phyloP scores from a whole-genome alignment of 495 filamentous ascomycete species.

The Penicillium daleae region DNA sequence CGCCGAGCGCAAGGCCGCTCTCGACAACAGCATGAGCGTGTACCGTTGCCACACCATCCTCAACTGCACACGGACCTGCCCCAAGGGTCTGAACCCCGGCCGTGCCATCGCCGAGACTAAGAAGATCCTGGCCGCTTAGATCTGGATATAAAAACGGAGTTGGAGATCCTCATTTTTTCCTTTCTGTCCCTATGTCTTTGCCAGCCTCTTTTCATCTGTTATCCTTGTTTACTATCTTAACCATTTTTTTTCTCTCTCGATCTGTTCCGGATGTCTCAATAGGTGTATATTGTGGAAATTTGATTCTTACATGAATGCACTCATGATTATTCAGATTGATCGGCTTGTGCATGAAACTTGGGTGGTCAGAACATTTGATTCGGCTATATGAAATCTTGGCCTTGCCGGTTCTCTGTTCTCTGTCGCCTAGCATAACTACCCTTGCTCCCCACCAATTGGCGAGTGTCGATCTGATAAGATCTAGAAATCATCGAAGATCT shows the following conservation, averaged over 20 bases:
- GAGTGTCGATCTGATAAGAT: constrained; percentile 9
- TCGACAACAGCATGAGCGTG: constrained; percentile 98
- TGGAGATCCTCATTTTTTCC: constrained; percentile 29
- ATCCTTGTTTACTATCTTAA: constrained; percentile 23
- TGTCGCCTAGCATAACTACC: not conserved
- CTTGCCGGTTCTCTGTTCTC: not conserved
- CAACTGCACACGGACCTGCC: constrained; percentile 95
- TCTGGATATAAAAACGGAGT: constrained; percentile 41
- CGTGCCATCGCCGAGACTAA: constrained; percentile 96
- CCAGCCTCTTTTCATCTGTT: constrained; percentile 30
- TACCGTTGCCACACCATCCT: constrained; percentile 99
- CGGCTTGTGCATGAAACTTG: not conserved
- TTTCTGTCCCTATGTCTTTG: constrained; percentile 36
- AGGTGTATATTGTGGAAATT: constrained; percentile 53
- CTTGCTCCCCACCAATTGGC: not conserved
- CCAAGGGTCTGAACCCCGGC: constrained; percentile 96
- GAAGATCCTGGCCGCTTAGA: constrained; percentile 79
- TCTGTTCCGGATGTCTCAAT: constrained; percentile 49
- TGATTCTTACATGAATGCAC: constrained; percentile 39
- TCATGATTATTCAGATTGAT: constrained; percentile 29
- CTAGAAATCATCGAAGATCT: not conserved
- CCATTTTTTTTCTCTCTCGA: constrained; percentile 30
- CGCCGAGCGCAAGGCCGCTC: constrained; percentile 79
- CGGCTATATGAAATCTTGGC: constrained; percentile 9
- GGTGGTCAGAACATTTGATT: not conserved